Evolutionary conservation across 1,139 yeast genomes (phyloP).

Genomic region (Kodamaea ohmeri): DNA sequence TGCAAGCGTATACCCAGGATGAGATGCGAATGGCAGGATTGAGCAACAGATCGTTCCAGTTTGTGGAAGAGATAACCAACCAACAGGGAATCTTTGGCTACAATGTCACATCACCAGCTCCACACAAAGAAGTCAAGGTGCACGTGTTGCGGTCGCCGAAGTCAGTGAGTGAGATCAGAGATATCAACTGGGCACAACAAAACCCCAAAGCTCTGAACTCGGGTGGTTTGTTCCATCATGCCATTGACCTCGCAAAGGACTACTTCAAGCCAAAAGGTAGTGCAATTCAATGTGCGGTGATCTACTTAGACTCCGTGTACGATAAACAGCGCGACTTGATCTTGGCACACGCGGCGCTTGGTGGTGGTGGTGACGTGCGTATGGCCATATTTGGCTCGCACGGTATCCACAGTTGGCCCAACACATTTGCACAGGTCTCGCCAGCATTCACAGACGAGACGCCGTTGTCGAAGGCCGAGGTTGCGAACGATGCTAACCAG

Average conservation of each 20-base stretch:
- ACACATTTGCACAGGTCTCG: slow-evolving; percentile 64
- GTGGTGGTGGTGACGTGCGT: slow-evolving; percentile 76
- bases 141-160: slow-evolving; percentile 69
- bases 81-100: slow-evolving; percentile 39
- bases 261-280: slow-evolving; percentile 26
- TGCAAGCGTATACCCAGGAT: slow-evolving; percentile 92
- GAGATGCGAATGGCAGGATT: slow-evolving; percentile 81
- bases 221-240: slow-evolving; percentile 77
- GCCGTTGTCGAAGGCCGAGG: slow-evolving; percentile 58
- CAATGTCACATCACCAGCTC: slow-evolving; percentile 29
- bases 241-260: slow-evolving; percentile 60
- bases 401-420: slow-evolving; percentile 88
- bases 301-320: slow-evolving; percentile 84
- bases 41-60: slow-evolving; percentile 76
- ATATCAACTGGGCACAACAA: slow-evolving; percentile 85
- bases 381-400: slow-evolving; percentile 94
- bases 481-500: slow-evolving; percentile 83
- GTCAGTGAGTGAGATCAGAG: slow-evolving; percentile 69
- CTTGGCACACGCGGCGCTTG: slow-evolving; percentile 89
- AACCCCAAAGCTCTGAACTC: slow-evolving; percentile 66
- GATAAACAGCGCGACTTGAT: slow-evolving; percentile 60
- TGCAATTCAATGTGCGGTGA: slow-evolving; percentile 78
- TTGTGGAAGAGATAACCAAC: slow-evolving; percentile 58
- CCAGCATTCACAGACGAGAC: slow-evolving; percentile 73
- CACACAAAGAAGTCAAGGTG: slow-evolving; percentile 68